phyloP scores from a whole-genome alignment of 2,329 filamentous ascomycete species.

The Pezicula radicicola region DNA sequence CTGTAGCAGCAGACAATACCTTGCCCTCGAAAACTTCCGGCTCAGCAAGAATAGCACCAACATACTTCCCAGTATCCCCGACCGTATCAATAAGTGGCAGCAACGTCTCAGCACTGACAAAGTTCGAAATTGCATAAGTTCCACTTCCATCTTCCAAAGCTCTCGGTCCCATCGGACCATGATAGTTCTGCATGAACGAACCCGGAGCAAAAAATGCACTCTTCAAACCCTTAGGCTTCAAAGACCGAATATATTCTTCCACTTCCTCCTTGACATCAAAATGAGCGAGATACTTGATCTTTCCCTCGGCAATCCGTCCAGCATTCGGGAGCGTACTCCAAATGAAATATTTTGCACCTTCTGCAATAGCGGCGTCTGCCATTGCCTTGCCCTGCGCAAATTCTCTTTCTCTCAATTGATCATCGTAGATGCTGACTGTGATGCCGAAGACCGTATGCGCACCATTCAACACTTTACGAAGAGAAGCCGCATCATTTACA shows the following conservation, averaged over 20 bases:
- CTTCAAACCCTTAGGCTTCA: constrained; percentile 31
- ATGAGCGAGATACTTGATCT: constrained; percentile 30
- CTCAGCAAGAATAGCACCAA: constrained; percentile 37
- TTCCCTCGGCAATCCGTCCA: constrained; percentile 30
- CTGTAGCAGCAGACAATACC: constrained; percentile 40
- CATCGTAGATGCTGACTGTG: constrained; percentile 24
- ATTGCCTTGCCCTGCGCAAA: constrained; percentile 34
- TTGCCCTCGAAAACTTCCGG: constrained; percentile 39
- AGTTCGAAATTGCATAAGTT: constrained; percentile 8
- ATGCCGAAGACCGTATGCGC: constrained; percentile 46
- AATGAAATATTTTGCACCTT: constrained; percentile 37
- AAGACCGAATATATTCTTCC: constrained; percentile 29
- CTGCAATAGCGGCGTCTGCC: constrained; percentile 35
- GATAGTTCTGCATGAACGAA: constrained; percentile 45
- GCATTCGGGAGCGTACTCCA: constrained; percentile 38
- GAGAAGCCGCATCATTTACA: constrained; percentile 31
- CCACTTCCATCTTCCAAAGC: constrained; percentile 15
- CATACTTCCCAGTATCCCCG: constrained; percentile 21
- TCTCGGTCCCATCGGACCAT: constrained; percentile 9
- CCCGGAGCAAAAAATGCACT: constrained; percentile 42
- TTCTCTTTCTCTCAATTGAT: background rate
- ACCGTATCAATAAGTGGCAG: constrained; percentile 22
- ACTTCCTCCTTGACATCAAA: constrained; percentile 29
- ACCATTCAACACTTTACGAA: constrained; percentile 37
- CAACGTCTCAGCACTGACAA: constrained; percentile 15